These are phyloP conservation scores for Globisporangium solare DNA, from an alignment of 352 stramenopile species.

Conservation along the genomic window DNA sequence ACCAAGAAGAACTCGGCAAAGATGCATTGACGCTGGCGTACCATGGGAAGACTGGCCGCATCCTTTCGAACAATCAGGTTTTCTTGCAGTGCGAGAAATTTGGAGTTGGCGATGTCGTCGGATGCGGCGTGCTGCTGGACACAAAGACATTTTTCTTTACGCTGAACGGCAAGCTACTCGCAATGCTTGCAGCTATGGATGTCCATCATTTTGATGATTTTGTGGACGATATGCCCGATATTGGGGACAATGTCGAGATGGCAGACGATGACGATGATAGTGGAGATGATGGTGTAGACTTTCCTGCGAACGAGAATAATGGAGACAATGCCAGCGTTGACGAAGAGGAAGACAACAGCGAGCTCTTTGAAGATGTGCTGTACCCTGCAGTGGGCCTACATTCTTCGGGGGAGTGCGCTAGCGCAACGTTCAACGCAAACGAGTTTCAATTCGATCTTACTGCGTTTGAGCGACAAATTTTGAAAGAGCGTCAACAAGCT, in stretches of 20 bases:
- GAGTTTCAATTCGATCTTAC: conserved; percentile 43
- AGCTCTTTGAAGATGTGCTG: conserved; percentile 16
- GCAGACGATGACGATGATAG: neutral
- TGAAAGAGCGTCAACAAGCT: conserved; percentile 38
- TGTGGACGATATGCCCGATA: conserved; percentile 7
- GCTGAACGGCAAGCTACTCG: conserved; percentile 48
- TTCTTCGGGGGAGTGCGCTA: conserved; percentile 36
- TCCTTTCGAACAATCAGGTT: conserved; percentile 41
- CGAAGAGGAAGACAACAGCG: neutral
- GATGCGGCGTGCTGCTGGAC: conserved; percentile 52
- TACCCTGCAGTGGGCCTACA: conserved; percentile 48
- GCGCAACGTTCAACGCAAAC: conserved; percentile 14
- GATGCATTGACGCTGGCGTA: conserved; percentile 41
- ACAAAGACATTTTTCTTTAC: conserved; percentile 73
- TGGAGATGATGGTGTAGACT: neutral
- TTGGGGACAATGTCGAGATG: neutral
- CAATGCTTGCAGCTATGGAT: conserved; percentile 38
- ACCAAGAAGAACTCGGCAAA: conserved; percentile 28
- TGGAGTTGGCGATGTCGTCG: conserved; percentile 48
- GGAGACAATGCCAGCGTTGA: neutral
- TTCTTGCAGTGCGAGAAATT: conserved; percentile 51
- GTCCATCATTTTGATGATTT: conserved; percentile 47
- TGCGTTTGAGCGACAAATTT: conserved; percentile 39
- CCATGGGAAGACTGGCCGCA: conserved; percentile 45
- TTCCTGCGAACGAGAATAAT: conserved; percentile 9